phyloP scores from a whole-genome alignment of 2,329 filamentous ascomycete species.

The Apiospora marii region DNA sequence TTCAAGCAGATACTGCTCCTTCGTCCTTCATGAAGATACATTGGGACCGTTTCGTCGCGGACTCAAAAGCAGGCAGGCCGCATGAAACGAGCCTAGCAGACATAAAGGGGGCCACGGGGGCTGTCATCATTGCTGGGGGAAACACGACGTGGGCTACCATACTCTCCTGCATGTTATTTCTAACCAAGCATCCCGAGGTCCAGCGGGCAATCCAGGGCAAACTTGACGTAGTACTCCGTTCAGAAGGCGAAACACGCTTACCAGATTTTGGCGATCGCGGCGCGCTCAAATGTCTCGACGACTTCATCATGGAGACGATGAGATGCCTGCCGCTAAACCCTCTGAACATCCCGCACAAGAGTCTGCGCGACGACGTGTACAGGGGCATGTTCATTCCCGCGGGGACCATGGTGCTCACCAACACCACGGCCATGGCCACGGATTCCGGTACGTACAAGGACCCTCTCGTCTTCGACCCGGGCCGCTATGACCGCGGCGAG shows the following conservation, averaged over 20 bases:
- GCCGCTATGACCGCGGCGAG: slow-evolving; percentile 52
- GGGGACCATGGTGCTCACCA: slow-evolving; percentile 55
- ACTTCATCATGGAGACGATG: slow-evolving; percentile 42
- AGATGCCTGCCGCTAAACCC: slow-evolving; percentile 43
- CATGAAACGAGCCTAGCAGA: slow-evolving; percentile 50
- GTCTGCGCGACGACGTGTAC: slow-evolving; percentile 54
- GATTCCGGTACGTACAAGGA: slow-evolving; percentile 50
- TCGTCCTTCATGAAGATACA: slow-evolving; percentile 44
- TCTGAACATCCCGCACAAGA: slow-evolving; percentile 52
- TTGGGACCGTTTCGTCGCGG: slow-evolving; percentile 39
- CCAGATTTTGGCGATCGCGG: slow-evolving; percentile 44
- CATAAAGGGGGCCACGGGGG: slow-evolving; percentile 57
- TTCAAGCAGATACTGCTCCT: slow-evolving; percentile 43
- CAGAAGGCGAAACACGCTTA: slow-evolving; percentile 35
- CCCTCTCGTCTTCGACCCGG: slow-evolving; percentile 54
- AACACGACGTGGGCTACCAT: slow-evolving; percentile 54
- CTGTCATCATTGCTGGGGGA: slow-evolving; percentile 56
- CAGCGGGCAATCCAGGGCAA: slow-evolving; percentile 27
- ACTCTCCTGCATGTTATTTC: slow-evolving; percentile 32
- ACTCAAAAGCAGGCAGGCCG: slow-evolving; percentile 36
- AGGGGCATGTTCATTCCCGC: slow-evolving; percentile 63
- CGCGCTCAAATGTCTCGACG: slow-evolving; percentile 41
- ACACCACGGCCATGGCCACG: slow-evolving; percentile 53
- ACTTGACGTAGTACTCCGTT: slow-evolving; percentile 39
- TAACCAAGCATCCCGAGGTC: slow-evolving; percentile 28